Percentiles rank a stretch among this genome's conserved stretches.
phyloP scores from a whole-genome alignment of 192 early-diverging fungal genomes.

The Backusella luteola region DNA sequence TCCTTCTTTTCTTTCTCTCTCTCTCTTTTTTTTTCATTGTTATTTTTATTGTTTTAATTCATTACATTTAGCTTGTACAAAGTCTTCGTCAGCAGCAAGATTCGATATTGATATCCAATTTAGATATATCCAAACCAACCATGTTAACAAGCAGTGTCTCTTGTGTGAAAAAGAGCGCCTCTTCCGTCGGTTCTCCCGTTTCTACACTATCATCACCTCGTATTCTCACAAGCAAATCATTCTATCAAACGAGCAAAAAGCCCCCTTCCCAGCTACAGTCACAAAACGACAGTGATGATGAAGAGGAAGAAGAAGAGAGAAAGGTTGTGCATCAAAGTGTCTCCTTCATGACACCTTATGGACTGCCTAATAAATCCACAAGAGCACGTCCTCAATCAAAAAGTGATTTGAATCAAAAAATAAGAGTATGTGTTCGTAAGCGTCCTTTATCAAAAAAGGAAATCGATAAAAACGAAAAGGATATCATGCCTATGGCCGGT shows the following conservation, averaged over 20 bases:
- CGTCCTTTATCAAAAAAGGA: slow-evolving; percentile 92
- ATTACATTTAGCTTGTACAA: slow-evolving; percentile 24
- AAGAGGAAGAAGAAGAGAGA: slow-evolving; percentile 15
- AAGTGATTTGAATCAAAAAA: slow-evolving; percentile 75
- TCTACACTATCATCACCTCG: neutral
- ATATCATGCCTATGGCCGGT: slow-evolving; percentile 71
- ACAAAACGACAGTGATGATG: slow-evolving; percentile 13
- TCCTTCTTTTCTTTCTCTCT: neutral
- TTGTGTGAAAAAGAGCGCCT: neutral
- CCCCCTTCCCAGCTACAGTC: neutral
- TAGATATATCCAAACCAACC: slow-evolving; percentile 1
- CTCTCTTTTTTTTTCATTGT: neutral
- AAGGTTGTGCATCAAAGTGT: slow-evolving; percentile 21
- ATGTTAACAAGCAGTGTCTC: slow-evolving; percentile 19
- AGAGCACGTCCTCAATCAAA: neutral
- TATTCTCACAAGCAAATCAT: neutral
- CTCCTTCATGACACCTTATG: slow-evolving; percentile 74
- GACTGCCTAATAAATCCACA: slow-evolving; percentile 50
- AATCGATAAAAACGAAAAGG: slow-evolving; percentile 73
- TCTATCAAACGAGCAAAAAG: neutral
- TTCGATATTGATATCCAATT: slow-evolving; percentile 35
- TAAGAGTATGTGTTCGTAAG: slow-evolving; percentile 97
- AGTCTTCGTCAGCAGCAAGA: slow-evolving; percentile 34
- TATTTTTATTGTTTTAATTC: neutral
- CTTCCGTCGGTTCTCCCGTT: neutral